Evolutionary conservation across 306 rosid genomes (phyloP).

Genomic region (Medicago lupulina): DNA sequence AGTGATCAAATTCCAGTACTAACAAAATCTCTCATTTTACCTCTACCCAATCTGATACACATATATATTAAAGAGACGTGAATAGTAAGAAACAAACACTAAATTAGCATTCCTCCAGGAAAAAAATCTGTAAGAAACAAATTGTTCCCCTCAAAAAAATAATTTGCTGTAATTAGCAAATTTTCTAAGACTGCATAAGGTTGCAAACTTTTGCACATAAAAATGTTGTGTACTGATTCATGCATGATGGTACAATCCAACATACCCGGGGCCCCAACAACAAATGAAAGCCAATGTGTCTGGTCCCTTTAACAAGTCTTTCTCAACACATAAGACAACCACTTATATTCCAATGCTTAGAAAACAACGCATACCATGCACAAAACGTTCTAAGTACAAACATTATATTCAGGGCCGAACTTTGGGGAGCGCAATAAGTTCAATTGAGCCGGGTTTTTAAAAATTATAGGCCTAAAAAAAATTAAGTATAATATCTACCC

Average conservation of each 20-base stretch:
- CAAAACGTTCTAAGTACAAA: neutral
- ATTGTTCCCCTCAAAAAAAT: neutral
- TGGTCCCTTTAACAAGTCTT: neutral
- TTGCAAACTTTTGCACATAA: neutral
- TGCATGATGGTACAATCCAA: slow-evolving; percentile 7
- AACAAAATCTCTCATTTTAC: too few species aligned
- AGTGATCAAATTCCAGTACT: too few species aligned
- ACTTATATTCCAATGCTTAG: neutral
- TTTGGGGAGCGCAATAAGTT: too few species aligned
- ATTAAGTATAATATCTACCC: too few species aligned
- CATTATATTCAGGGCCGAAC: too few species aligned
- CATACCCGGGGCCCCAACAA: neutral
- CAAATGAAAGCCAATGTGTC: neutral
- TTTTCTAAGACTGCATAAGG: neutral
- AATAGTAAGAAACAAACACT: too few species aligned
- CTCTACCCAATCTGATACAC: too few species aligned
- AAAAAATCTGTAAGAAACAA: too few species aligned
- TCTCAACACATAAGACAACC: neutral
- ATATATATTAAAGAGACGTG: too few species aligned
- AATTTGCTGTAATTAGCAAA: neutral
- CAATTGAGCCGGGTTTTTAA: too few species aligned
- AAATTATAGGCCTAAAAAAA: too few species aligned
- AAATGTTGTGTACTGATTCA: neutral
- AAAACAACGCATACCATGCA: neutral
- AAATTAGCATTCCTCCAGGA: too few species aligned